Base-by-base conservation (phyloP, 768 basidiomycete genomes). In the Kondoa malvinella region DNA sequence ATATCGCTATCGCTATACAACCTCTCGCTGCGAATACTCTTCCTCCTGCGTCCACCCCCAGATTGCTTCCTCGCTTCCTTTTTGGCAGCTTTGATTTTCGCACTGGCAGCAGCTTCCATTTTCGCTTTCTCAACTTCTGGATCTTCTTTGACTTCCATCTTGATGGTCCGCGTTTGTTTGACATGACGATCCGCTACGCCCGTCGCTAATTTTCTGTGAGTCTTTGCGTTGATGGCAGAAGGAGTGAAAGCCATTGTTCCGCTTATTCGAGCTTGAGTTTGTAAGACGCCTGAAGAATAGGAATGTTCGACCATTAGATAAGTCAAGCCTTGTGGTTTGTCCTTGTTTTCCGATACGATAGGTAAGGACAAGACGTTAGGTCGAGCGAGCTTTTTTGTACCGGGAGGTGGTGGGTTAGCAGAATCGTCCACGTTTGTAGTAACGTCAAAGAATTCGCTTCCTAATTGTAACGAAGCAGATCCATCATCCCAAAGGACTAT, bases 401-500 rank as follows among this genome's bases (percentile, higher is more conserved):
- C 40, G 80, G 67, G 86, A 82, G 65, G 85, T 75, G 68, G 83
- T 74, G 67, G 83, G n/a, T 75, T 82, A 57, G 84, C 87, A 25
- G 89, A 88, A 21, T 83, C 86, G 74, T 92, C 88, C 68, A 88
- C 79, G 69, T 83, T 84, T 76, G 87, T 83, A 64, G 83, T 85
- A 64, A 97, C 85, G 79, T 96, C 92, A 78, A 92, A 97, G 2
- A 95, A 80, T 74, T 97, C 94, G 76, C 88, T 87, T 57, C 95
- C 95, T 66, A 99, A 79, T 71, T 88, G 87, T 32, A 99, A 82
- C 72, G 91, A 92, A 67, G 91, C 78, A 16, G 87, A 83, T 17
- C 94, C 94, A 76, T 99, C 95, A 3, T 92, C 95, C 95, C 95
- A 99, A 16, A 87, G 84, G 68, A 99, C 84, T 50, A 96, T 80